Evolutionary conservation across 352 stramenopile genomes (phyloP), one percentile per base, ranked within the genome.

Genomic region (Phytophthora uliginosa): DNA sequence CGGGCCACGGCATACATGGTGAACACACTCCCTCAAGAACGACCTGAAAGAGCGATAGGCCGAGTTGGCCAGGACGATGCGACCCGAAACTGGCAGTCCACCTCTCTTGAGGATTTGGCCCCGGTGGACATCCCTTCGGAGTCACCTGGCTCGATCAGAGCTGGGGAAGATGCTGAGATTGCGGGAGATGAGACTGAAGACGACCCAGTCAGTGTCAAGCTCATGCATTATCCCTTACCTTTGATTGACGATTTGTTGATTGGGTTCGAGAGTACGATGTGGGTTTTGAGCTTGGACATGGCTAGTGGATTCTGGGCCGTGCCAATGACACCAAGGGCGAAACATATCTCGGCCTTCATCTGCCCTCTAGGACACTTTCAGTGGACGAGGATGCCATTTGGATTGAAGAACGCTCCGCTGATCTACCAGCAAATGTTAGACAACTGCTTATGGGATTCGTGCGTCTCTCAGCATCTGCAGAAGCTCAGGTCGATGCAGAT

Each of bases 21-120:
- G 26, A 31, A 31, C 26, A 31, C 26, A 7, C 26, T 31, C 3
- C 26, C 26, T 28, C 26, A 3, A 4, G 2, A 4, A 6, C 26
- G 3, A 3, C 26, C 26, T 0, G 2, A 2, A 28, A 0, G 3
- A 31, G 26, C 0, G 7, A 6, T 4, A 31, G 0, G 3, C 7
- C 26, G 3, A 6, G 3, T 1, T 26, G 24, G 3, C 24, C 1
- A 3, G 24, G 3, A 26, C 3, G 24, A 26, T 3, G 3, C 24
- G 24, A 26, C 24, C 24, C 24, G 26, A 28, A 5, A 5, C n/a
- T n/a, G n/a, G n/a, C n/a, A n/a, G n/a, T n/a, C n/a, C n/a, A n/a
- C n/a, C n/a, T n/a, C n/a, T n/a, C 3, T 28, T 4, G 26, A 28
- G 26, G 2, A 4, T 7, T 31, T n/a, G n/a, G n/a, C n/a, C n/a